phyloP scores from a whole-genome alignment of 2,329 filamentous ascomycete species.

The Alternaria sp. region DNA sequence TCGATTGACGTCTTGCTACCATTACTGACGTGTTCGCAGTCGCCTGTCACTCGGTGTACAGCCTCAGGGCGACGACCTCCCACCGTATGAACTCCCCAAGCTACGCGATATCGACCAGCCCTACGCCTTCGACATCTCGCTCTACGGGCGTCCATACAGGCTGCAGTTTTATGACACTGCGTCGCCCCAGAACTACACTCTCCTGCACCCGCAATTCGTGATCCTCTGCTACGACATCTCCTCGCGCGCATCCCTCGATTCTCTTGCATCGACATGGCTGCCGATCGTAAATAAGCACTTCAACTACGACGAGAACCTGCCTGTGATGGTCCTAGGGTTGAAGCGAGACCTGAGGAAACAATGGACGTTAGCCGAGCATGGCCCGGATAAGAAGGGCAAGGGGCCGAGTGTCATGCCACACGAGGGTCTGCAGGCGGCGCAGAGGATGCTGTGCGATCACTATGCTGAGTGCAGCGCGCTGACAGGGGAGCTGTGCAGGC shows the following conservation, averaged over 20 bases:
- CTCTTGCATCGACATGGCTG: constrained; percentile 55
- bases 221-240: constrained; percentile 66
- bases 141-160: constrained; percentile 62
- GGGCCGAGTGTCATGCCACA: constrained; percentile 58
- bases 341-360: constrained; percentile 63
- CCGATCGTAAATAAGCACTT: constrained; percentile 58
- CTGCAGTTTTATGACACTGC: constrained; percentile 64
- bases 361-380: constrained; percentile 45
- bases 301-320: constrained; percentile 58
- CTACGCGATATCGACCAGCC: constrained; percentile 64
- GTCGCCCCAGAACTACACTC: constrained; percentile 63
- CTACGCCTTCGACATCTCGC: constrained; percentile 63
- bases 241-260: constrained; percentile 57
- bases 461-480: constrained; percentile 69
- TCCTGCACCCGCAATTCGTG: constrained; percentile 60
- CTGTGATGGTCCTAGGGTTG: constrained; percentile 65
- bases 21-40: constrained; percentile 19
- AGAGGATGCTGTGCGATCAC: constrained; percentile 65
- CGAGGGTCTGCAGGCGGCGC: constrained; percentile 58
- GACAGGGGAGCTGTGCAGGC: constrained; percentile 64
- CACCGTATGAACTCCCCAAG: constrained; percentile 48
- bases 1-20: neutral
- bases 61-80: constrained; percentile 33
- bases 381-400: constrained; percentile 43
- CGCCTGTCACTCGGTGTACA: constrained; percentile 42